phyloP scores from a whole-genome alignment of 768 basidiomycete genomes.

The Phanerochaete sordida region DNA sequence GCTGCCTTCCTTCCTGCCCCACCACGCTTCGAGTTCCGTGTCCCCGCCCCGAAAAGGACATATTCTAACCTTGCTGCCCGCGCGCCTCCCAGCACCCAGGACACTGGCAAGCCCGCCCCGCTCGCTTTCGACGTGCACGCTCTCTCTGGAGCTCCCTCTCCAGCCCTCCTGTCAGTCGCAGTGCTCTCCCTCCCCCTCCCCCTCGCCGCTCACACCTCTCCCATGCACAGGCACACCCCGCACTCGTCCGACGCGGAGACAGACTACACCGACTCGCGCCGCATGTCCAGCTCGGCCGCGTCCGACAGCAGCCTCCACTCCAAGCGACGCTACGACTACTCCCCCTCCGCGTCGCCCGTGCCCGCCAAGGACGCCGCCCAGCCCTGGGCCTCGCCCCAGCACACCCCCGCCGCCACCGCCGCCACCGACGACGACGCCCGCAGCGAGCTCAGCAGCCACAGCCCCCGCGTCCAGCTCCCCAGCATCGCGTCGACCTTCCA shows the following conservation, averaged over 20 bases:
- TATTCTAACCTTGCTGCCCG: neutral
- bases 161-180: constrained; percentile 20
- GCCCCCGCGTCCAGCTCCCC: constrained; percentile 18
- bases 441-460: constrained; percentile 22
- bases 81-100: constrained; percentile 30
- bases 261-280: constrained; percentile 55
- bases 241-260: constrained; percentile 43
- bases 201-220: constrained; percentile 19
- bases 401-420: neutral
- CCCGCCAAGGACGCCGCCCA: constrained; percentile 40
- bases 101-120: constrained; percentile 38
- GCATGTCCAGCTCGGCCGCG: constrained; percentile 76
- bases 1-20: too few species aligned
- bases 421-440: constrained; percentile 7
- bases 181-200: neutral
- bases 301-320: constrained; percentile 65
- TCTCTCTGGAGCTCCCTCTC: constrained; percentile 42
- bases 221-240: constrained; percentile 19
- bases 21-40: neutral
- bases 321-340: constrained; percentile 45
- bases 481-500: constrained; percentile 58
- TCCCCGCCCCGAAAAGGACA: neutral
- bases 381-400: constrained; percentile 2
- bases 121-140: constrained; percentile 31
- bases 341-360: constrained; percentile 46